Evolutionary conservation across 2,329 filamentous ascomycete genomes (phyloP).

Genomic region (Rhynchosporium graminicola): DNA sequence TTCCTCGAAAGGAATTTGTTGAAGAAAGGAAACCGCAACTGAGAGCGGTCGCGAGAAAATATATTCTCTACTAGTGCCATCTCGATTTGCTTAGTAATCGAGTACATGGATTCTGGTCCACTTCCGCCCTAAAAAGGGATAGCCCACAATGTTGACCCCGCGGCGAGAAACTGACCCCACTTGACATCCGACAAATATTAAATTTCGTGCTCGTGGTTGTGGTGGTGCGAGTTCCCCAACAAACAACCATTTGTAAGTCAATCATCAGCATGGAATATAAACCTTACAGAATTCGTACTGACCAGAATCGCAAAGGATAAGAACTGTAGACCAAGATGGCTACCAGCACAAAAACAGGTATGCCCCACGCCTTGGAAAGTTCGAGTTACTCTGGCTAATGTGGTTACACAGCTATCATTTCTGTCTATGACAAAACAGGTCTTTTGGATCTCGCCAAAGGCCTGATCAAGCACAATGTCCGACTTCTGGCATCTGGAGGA

Average conservation of each 20-base stretch:
- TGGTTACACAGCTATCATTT: constrained; percentile 73
- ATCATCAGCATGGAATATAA: not conserved
- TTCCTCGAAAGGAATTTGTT: constrained; percentile 16
- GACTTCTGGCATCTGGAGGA: constrained; percentile 90
- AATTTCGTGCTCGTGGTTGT: constrained; percentile 9
- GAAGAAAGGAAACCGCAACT: not conserved
- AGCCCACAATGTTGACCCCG: constrained; percentile 4
- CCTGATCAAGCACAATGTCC: constrained; percentile 83
- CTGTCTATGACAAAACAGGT: constrained; percentile 98
- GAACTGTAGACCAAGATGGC: constrained; percentile 25
- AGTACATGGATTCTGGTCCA: not conserved
- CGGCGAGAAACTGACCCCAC: not conserved
- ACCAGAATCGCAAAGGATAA: not conserved
- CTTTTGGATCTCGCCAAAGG: constrained; percentile 90
- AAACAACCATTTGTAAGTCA: not conserved
- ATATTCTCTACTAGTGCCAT: constrained; percentile 4
- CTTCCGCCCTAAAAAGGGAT: not conserved
- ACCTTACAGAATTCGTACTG: not conserved
- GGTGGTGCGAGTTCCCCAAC: not conserved
- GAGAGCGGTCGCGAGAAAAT: constrained; percentile 1
- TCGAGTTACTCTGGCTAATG: not conserved
- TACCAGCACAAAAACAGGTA: constrained; percentile 33
- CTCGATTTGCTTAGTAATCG: not conserved
- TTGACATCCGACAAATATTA: constrained; percentile 1
- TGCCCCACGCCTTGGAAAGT: not conserved